These are phyloP conservation scores for Pichia nakasei DNA, from an alignment of 805 yeast species.

Conservation along the genomic window DNA sequence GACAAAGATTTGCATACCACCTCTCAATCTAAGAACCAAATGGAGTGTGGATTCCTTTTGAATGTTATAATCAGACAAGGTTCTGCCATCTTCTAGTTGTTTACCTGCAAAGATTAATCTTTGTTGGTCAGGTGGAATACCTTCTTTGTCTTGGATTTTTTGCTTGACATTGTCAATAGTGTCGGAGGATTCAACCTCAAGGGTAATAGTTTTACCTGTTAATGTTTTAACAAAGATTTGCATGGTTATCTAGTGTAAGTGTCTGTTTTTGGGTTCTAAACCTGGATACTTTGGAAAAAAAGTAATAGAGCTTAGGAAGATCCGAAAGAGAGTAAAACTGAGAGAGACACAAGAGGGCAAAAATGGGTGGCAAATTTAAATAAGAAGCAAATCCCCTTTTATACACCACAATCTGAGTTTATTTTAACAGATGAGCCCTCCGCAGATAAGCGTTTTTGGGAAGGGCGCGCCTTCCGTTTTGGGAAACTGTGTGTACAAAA, in stretches of 20 bases:
- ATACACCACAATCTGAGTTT: not conserved
- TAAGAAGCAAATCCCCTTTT: not conserved
- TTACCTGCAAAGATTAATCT: constrained; percentile 93
- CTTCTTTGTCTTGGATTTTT: constrained; percentile 94
- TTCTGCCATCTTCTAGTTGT: constrained; percentile 94
- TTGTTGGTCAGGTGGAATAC: constrained; percentile 96
- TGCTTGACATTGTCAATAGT: constrained; percentile 92
- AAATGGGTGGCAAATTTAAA: not conserved
- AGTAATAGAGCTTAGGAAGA: no score
- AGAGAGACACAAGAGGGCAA: no score
- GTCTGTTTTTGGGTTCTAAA: no score
- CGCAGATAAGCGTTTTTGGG: not conserved
- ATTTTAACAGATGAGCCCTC: no score
- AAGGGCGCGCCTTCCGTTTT: not conserved
- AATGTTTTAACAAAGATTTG: constrained; percentile 98
- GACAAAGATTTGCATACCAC: constrained; percentile 94
- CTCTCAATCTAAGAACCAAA: constrained; percentile 59
- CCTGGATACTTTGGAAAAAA: no score
- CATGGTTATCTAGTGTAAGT: no score
- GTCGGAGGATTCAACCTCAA: constrained; percentile 86
- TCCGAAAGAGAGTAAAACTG: no score
- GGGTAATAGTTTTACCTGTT: constrained; percentile 94
- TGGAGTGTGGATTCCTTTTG: constrained; percentile 78
- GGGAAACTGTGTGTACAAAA: no score
- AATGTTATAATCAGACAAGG: constrained; percentile 88